A percentile compares a stretch with the other conserved stretches of the same genome.
Evolutionary conservation across 768 basidiomycete genomes (phyloP).

Genomic region (Agrocybe chaxingu): DNA sequence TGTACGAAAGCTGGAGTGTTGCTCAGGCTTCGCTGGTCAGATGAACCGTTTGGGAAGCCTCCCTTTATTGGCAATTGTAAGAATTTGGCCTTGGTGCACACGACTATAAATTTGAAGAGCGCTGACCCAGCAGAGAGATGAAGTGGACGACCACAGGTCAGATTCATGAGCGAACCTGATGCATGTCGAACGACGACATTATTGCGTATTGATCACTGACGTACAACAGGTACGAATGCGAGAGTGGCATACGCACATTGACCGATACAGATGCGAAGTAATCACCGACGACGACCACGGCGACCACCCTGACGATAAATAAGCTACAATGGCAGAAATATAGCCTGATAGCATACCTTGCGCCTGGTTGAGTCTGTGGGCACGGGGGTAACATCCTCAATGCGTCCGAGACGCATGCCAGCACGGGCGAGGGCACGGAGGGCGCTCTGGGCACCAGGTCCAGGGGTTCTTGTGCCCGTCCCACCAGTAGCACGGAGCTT

Average conservation of each 20-base stretch:
- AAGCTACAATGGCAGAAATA: conserved; percentile 1
- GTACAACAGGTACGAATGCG: conserved; percentile 18
- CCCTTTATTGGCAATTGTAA: no score
- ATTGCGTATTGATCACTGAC: conserved; percentile 32
- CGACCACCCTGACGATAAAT: conserved; percentile 81
- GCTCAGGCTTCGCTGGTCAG: neutral
- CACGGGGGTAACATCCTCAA: conserved; percentile 97
- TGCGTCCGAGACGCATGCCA: conserved; percentile 96
- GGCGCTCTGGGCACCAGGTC: conserved; percentile 97
- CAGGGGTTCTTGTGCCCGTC: conserved; percentile 98
- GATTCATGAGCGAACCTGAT: conserved; percentile 53
- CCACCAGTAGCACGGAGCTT: conserved; percentile 98
- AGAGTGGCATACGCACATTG: conserved; percentile 14
- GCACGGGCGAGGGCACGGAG: conserved; percentile 97
- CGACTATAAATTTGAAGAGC: conserved; percentile 8
- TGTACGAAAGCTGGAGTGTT: neutral
- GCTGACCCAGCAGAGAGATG: conserved; percentile 23
- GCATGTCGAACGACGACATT: conserved; percentile 87
- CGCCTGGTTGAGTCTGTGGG: conserved; percentile 96
- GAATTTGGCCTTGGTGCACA: neutral
- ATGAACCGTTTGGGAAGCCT: no score
- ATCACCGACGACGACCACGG: conserved; percentile 92
- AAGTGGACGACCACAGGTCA: conserved; percentile 77
- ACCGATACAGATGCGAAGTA: conserved; percentile 14
- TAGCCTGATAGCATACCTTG: conserved; percentile 58